phyloP scores from a whole-genome alignment of 768 basidiomycete genomes.

The Lactarius evosmus region DNA sequence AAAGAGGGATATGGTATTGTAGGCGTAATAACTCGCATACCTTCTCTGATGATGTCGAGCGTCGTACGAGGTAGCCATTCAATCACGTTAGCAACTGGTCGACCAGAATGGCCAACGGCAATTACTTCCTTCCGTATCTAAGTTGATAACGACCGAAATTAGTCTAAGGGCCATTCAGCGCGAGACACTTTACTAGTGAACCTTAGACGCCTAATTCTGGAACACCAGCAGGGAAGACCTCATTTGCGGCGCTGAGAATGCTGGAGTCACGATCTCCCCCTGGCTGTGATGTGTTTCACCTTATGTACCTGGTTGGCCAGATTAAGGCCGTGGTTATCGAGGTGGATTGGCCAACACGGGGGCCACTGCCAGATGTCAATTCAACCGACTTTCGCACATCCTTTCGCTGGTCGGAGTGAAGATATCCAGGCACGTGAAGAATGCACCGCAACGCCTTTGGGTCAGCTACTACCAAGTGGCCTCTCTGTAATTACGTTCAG shows the following conservation, averaged over 20 bases:
- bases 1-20: neutral
- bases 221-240: constrained; percentile 30
- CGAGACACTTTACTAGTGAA: constrained; percentile 2
- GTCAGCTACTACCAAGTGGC: neutral
- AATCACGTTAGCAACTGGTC: constrained; percentile 23
- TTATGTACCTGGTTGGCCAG: neutral
- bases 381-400: constrained; percentile 17
- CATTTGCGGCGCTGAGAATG: constrained; percentile 30
- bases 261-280: constrained; percentile 32
- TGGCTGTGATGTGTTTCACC: constrained; percentile 29
- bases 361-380: constrained; percentile 26
- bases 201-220: constrained; percentile 26
- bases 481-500: constrained; percentile 20
- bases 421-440: constrained; percentile 32
- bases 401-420: constrained; percentile 23
- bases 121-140: constrained; percentile 30
- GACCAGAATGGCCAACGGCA: neutral
- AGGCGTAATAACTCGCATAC: constrained; percentile 8
- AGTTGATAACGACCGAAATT: constrained; percentile 15
- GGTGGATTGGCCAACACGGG: constrained; percentile 20
- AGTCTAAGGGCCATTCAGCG: neutral
- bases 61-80: constrained; percentile 31
- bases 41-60: constrained; percentile 32
- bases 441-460: constrained; percentile 33
- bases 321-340: neutral